A percentile compares a stretch with the other conserved stretches of the same genome.
These are phyloP conservation scores for Trichoderma atrobrunneum DNA, from an alignment of 2,329 filamentous ascomycete species.

Conservation along the genomic window DNA sequence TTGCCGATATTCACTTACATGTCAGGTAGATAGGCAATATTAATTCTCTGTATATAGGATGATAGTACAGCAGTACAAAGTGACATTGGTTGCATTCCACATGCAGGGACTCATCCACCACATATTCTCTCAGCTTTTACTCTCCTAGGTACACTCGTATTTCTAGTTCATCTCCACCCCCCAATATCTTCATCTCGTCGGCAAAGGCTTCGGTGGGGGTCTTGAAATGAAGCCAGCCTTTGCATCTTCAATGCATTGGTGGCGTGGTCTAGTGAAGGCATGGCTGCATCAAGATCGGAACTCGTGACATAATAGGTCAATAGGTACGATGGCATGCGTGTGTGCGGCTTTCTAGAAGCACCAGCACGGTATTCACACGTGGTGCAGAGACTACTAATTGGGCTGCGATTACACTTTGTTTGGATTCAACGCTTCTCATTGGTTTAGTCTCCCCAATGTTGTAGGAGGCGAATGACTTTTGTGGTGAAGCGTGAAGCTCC, in stretches of 20 bases:
- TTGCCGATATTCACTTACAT: too few species aligned
- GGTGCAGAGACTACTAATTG: background rate
- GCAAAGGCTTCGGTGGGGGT: background rate
- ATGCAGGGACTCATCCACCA: background rate
- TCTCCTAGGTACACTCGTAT: background rate
- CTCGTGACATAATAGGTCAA: background rate
- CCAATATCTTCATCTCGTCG: background rate
- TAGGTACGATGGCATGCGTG: background rate
- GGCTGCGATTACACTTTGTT: background rate
- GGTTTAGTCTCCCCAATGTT: background rate
- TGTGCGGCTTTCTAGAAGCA: conserved; percentile 1
- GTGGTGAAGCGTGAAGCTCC: background rate
- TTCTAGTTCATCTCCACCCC: background rate
- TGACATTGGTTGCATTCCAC: background rate
- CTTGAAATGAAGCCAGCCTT: background rate
- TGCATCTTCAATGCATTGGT: background rate
- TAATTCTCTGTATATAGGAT: background rate
- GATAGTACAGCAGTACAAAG: background rate
- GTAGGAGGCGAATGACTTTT: background rate
- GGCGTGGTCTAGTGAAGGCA: background rate
- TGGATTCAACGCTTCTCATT: background rate
- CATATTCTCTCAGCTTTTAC: background rate
- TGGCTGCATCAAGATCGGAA: background rate
- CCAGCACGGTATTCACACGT: background rate
- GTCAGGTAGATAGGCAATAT: background rate